Percentiles rank a stretch among this genome's conserved stretches.
phyloP scores from a whole-genome alignment of 192 early-diverging fungal species.

The Podila clonocystis region DNA sequence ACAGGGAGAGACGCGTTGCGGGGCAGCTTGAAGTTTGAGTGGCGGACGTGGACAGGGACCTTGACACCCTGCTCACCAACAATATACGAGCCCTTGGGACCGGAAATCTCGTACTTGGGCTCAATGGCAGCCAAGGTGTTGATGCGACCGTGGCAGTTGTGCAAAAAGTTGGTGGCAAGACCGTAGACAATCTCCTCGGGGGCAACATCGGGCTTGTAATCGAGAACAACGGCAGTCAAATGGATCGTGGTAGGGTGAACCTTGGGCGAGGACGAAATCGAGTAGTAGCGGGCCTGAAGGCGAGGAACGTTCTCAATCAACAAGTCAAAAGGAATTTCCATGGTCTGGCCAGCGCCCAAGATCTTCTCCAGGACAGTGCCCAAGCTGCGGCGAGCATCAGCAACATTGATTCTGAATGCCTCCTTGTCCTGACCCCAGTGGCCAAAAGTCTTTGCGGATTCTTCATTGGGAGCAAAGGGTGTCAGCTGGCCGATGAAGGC shows the following conservation, averaged over 20 bases:
- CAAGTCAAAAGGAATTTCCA: conserved; percentile 81
- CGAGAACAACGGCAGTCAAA: conserved; percentile 90
- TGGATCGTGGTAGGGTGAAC: conserved; percentile 78
- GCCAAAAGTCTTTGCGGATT: conserved; percentile 60
- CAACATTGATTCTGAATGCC: conserved; percentile 66
- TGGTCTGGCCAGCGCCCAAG: conserved; percentile 55
- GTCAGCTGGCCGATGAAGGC: conserved; percentile 70
- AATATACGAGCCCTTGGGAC: conserved; percentile 54
- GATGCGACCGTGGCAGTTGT: conserved; percentile 68
- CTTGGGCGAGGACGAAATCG: conserved; percentile 93
- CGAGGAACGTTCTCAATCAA: conserved; percentile 86
- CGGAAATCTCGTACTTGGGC: conserved; percentile 53
- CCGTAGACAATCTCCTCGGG: conserved; percentile 74
- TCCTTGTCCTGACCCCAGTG: conserved; percentile 75
- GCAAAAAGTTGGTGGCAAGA: conserved; percentile 89
- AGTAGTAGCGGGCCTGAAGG: conserved; percentile 93
- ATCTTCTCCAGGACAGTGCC: conserved; percentile 81
- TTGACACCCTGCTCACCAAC: conserved; percentile 55
- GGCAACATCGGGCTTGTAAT: conserved; percentile 69
- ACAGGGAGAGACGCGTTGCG: conserved; percentile 79
- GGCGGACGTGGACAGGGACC: conserved; percentile 89
- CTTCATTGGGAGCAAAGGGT: conserved; percentile 66
- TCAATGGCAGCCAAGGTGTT: conserved; percentile 42
- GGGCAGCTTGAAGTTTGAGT: conserved; percentile 93
- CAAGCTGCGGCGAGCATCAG: conserved; percentile 73